Percentiles rank a stretch among this genome's conserved stretches.
These are phyloP conservation scores for Aureobasidium lini DNA, from an alignment of 2,329 filamentous ascomycete genomes.

Conservation along the genomic window DNA sequence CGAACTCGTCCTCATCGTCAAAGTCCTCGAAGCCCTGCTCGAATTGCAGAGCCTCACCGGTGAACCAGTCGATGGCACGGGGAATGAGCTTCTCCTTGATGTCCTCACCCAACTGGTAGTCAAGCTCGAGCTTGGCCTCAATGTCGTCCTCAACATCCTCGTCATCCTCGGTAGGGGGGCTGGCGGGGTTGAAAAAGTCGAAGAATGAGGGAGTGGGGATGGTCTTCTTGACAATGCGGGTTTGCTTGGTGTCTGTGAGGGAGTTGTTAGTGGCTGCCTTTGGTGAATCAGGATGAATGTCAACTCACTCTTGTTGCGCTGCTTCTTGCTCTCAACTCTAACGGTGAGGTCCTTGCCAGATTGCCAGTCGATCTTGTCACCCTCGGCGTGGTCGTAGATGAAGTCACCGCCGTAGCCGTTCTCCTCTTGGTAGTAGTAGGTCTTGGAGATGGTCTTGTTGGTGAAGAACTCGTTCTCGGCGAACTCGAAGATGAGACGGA, in stretches of 20 bases:
- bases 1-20: conserved; percentile 74
- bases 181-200: conserved; percentile 97
- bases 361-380: conserved; percentile 97
- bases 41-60: conserved; percentile 91
- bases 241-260: conserved; percentile 87
- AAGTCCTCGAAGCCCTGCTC: conserved; percentile 87
- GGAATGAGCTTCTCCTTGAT: conserved; percentile 99
- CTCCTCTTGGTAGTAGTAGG: conserved; percentile 98
- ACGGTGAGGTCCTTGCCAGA: conserved; percentile 87
- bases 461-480: conserved; percentile 91
- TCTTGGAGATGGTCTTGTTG: conserved; percentile 96
- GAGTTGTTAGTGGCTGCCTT: conserved; percentile 16
- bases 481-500: conserved; percentile 97
- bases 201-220: conserved; percentile 95
- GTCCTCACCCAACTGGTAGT: conserved; percentile 97
- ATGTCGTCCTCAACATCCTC: conserved; percentile 83
- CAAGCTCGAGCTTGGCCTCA: conserved; percentile 93
- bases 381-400: conserved; percentile 98
- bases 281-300: no score
- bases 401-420: conserved; percentile 98
- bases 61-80: conserved; percentile 98
- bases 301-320: conserved; percentile 92
- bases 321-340: conserved; percentile 96
- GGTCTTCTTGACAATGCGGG: conserved; percentile 96
- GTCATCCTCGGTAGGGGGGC: conserved; percentile 70